Evolutionary conservation across 495 filamentous ascomycete species (phyloP), one percentile per base, ranked within the genome.

Genomic region (Xylaria acuta): DNA sequence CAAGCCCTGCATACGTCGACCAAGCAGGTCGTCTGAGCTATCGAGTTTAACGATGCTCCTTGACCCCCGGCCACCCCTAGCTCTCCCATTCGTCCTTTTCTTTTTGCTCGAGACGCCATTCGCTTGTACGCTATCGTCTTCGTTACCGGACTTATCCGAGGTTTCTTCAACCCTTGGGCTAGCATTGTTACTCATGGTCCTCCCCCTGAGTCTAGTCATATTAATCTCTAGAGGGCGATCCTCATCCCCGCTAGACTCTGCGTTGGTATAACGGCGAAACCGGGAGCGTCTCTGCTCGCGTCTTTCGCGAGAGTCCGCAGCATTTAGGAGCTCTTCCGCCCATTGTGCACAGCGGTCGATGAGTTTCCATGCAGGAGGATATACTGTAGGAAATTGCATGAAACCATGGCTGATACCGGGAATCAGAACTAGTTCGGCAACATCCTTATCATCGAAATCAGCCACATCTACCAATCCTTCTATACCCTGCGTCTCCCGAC

Each of bases 331-430:
- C 6, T 92, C 89, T 47, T 89, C 86, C 45, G 97, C 90, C 96
- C 97, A 98, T 7, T 83, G 77, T 0, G 88, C 90, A 73, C 92
- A 92, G 12, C 90, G 88, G 43, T 89, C 86, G 73, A 98, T 92
- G 74, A 95, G 88, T 72, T 90, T 90, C 90, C 92, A 94, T 7
- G 91, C 94, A 30, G 96, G 93, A 0, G 94, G 94, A 74, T 95
- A 98, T 8, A 97, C 82, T 4, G 87, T 83, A 0, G 91, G 93
- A 81, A 99, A 97, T 77, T 97, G 94, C 73, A 97, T 77, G 79
- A 99, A 98, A 0, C 96, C 96, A 76, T 99, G 96, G 12, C 89
- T 92, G 40, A 97, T 91, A 0, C 94, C 94, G 0, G 95, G 96
- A 5, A 99, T 90, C 41, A 98, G 81, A 1, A 87, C 88, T 2